These are phyloP conservation scores for Candida railenensis DNA, from an alignment of 805 yeast species.

Conservation along the genomic window DNA sequence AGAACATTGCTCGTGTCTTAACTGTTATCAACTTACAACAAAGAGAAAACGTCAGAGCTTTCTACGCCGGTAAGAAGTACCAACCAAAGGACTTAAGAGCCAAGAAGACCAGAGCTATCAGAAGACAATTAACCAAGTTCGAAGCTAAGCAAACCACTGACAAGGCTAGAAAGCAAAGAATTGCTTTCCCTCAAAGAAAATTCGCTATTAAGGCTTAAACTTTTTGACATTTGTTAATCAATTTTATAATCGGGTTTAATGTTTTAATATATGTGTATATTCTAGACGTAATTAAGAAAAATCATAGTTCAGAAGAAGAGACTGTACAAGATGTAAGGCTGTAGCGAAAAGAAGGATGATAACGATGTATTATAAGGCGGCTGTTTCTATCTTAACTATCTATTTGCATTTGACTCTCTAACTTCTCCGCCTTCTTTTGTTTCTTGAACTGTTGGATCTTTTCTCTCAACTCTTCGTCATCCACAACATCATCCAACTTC, in stretches of 20 bases:
- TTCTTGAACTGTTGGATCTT: conserved; percentile 59
- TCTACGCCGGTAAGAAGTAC: conserved; percentile 93
- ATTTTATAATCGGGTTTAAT: conserved; percentile 12
- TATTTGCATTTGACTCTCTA: conserved; percentile 18
- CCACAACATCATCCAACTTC: conserved; percentile 82
- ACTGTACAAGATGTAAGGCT: too few species aligned
- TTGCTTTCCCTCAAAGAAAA: conserved; percentile 98
- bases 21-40: conserved; percentile 96
- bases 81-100: conserved; percentile 98
- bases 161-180: conserved; percentile 87
- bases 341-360: too few species aligned
- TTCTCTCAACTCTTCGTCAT: conserved; percentile 65
- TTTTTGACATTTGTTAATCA: conserved; percentile 6
- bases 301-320: not conserved
- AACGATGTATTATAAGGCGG: too few species aligned
- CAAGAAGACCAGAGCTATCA: conserved; percentile 99
- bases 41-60: conserved; percentile 91
- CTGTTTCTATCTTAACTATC: conserved; percentile 3
- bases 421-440: conserved; percentile 33
- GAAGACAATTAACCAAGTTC: conserved; percentile 89
- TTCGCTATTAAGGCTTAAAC: conserved; percentile 96
- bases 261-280: conserved; percentile 17
- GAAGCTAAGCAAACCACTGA: conserved; percentile 82
- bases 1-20: conserved; percentile 97
- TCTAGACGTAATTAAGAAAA: conserved; percentile 10